Conservation (phyloP, 2,329 filamentous ascomycete genomes). For the Colletotrichum musicola region DNA sequence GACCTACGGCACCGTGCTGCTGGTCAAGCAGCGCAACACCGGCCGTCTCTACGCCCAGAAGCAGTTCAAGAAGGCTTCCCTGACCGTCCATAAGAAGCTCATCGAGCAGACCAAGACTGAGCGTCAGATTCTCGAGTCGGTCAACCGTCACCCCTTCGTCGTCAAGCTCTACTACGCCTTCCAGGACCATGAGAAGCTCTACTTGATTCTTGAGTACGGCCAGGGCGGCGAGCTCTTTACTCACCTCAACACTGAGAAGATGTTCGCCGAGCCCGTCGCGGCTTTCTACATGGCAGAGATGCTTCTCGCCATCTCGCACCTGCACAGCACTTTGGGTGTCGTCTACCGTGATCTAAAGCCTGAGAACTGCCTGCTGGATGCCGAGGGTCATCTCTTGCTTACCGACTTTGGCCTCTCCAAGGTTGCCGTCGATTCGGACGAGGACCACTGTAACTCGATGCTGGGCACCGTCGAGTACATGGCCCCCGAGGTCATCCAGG, state of each 20-base stretch:
- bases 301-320: slow-evolving; percentile 91
- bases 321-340: slow-evolving; percentile 92
- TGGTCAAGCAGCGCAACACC: slow-evolving; percentile 90
- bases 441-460: slow-evolving; percentile 83
- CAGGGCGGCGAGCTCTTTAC: slow-evolving; percentile 97
- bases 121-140: slow-evolving; percentile 91
- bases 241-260: slow-evolving; percentile 92
- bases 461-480: slow-evolving; percentile 98
- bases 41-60: slow-evolving; percentile 97
- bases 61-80: slow-evolving; percentile 96
- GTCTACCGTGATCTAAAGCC: slow-evolving; percentile 98
- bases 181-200: slow-evolving; percentile 97
- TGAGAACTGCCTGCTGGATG: slow-evolving; percentile 94
- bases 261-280: slow-evolving; percentile 90
- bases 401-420: slow-evolving; percentile 98
- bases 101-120: slow-evolving; percentile 98
- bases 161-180: slow-evolving; percentile 99
- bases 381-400: slow-evolving; percentile 90
- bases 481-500: slow-evolving; percentile 94
- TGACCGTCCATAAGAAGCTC: slow-evolving; percentile 95
- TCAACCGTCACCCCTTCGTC: slow-evolving; percentile 96
- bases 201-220: slow-evolving; percentile 96
- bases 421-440: slow-evolving; percentile 78
- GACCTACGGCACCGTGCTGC: slow-evolving; percentile 92
- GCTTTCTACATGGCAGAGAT: slow-evolving; percentile 99